phyloP scores from a whole-genome alignment of 805 yeast species.

The Naumovozyma dairenensis region DNA sequence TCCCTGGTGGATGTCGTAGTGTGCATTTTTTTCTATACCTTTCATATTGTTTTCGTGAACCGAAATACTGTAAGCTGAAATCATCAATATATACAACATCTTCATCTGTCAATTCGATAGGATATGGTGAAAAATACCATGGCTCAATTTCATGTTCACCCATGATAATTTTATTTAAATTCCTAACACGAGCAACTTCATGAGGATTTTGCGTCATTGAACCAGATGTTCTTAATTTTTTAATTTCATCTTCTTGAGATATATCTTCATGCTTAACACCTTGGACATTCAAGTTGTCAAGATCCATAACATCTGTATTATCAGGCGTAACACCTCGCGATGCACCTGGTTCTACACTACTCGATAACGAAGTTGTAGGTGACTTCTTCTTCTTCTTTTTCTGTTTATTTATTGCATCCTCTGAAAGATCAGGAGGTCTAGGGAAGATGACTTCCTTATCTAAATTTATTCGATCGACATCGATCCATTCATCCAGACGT shows the following conservation, averaged over 20 bases:
- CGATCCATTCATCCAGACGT: constrained; percentile 93
- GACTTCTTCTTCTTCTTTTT: constrained; percentile 30
- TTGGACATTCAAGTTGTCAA: constrained; percentile 77
- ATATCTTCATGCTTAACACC: constrained; percentile 63
- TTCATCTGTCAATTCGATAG: constrained; percentile 86
- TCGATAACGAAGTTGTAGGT: constrained; percentile 4
- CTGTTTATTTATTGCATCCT: constrained; percentile 29
- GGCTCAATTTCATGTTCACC: constrained; percentile 94
- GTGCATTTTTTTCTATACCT: constrained; percentile 83
- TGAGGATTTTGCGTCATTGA: constrained; percentile 87
- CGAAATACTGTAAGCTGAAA: constrained; percentile 80
- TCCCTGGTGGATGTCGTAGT: constrained; percentile 94
- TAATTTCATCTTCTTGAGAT: constrained; percentile 84
- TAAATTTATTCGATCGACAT: constrained; percentile 59
- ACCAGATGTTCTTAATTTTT: constrained; percentile 86
- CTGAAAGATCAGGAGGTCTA: constrained; percentile 42
- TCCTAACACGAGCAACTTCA: constrained; percentile 86
- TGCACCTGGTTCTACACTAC: constrained; percentile 2
- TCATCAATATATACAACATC: constrained; percentile 88
- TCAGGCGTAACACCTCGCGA: constrained; percentile 24
- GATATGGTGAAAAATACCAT: constrained; percentile 98
- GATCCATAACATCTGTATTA: constrained; percentile 62
- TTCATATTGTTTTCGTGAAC: constrained; percentile 83
- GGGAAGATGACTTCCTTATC: constrained; percentile 65
- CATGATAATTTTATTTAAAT: constrained; percentile 64